Percentiles rank a stretch among this genome's conserved stretches.
Conservation (phyloP, 1,284 basidiomycete species). For the Naganishia cerealis region DNA sequence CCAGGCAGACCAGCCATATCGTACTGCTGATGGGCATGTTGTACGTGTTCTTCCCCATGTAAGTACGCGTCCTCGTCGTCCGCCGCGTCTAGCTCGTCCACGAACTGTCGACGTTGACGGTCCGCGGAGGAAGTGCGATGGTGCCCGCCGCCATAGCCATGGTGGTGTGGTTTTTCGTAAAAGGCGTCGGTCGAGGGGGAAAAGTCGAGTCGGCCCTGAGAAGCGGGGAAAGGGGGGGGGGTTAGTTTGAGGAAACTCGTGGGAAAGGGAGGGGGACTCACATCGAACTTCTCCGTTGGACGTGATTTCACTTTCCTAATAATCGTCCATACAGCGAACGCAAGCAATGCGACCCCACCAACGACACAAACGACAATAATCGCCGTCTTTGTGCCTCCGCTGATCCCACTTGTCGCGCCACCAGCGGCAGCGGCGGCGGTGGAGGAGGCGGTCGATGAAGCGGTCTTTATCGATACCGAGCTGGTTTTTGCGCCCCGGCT, state of each 20-base stretch:
- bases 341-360: conserved; percentile 65
- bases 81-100: conserved; percentile 31
- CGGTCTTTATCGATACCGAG: conserved; percentile 12
- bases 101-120: conserved; percentile 29
- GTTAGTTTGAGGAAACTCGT: background rate
- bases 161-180: conserved; percentile 29
- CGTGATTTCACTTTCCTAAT: conserved; percentile 84
- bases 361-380: conserved; percentile 68
- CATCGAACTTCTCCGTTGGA: conserved; percentile 69
- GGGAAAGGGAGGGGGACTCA: conserved; percentile 1
- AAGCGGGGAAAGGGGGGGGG: background rate
- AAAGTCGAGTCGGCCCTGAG: conserved; percentile 32
- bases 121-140: conserved; percentile 25
- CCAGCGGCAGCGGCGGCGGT: conserved; percentile 21
- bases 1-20: conserved; percentile 5
- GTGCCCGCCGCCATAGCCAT: conserved; percentile 7
- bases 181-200: conserved; percentile 29
- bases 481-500: conserved; percentile 5
- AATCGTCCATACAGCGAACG: conserved; percentile 73
- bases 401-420: conserved; percentile 27
- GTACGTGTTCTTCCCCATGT: background rate
- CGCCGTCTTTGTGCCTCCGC: conserved; percentile 57
- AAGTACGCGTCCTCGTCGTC: background rate
- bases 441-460: conserved; percentile 16
- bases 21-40: conserved; percentile 22